Evolutionary conservation across 1,139 yeast species (phyloP).

Genomic region (Debaryomyces nepalensis): DNA sequence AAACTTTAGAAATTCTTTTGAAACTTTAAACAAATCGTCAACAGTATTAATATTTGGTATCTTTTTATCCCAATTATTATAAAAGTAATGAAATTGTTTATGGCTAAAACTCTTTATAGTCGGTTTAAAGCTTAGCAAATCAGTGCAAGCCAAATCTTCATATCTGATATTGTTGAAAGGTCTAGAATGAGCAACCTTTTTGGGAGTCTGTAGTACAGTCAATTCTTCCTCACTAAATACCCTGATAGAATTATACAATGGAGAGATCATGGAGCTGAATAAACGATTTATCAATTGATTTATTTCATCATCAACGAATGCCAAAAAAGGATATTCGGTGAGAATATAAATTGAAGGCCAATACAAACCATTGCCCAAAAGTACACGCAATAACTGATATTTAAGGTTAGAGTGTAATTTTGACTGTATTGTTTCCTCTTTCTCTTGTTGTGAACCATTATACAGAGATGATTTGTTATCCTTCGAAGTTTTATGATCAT

Average conservation of each 20-base stretch:
- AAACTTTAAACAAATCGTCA: slow-evolving; percentile 50
- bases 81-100: slow-evolving; percentile 52
- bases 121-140: slow-evolving; percentile 39
- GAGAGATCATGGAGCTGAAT: slow-evolving; percentile 54
- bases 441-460: slow-evolving; percentile 9
- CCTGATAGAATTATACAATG: slow-evolving; percentile 43
- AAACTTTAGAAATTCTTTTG: slow-evolving; percentile 56
- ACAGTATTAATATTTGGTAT: slow-evolving; percentile 43
- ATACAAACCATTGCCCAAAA: slow-evolving; percentile 66
- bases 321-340: slow-evolving; percentile 64
- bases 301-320: slow-evolving; percentile 57
- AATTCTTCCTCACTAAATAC: slow-evolving; percentile 27
- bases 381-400: slow-evolving; percentile 51
- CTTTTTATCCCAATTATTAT: slow-evolving; percentile 51
- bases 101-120: slow-evolving; percentile 31
- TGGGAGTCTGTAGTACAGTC: slow-evolving; percentile 25
- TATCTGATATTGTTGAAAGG: slow-evolving; percentile 37
- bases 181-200: slow-evolving; percentile 33
- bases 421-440: slow-evolving; percentile 16
- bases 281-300: slow-evolving; percentile 54
- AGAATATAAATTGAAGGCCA: slow-evolving; percentile 67
- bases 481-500: slow-evolving; percentile 26
- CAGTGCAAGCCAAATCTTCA: slow-evolving; percentile 28
- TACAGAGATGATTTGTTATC: slow-evolving; percentile 16
- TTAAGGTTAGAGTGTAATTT: slow-evolving; percentile 30